Base-by-base conservation (phyloP, 2,329 filamentous ascomycete species). In the Venturia oleaginea region DNA sequence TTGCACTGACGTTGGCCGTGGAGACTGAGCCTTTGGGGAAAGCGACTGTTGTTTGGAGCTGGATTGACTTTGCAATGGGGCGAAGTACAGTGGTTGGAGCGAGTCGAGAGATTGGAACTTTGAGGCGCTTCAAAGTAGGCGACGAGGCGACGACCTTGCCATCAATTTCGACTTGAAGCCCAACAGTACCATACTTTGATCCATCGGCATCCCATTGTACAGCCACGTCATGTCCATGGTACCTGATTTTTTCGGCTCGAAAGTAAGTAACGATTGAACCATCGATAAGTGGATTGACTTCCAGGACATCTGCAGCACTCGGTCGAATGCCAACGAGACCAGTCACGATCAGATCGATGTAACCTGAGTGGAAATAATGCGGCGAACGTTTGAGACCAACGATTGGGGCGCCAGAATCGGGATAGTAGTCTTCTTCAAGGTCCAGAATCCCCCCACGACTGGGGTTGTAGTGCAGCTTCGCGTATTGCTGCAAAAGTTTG, bases 291-390 rank as follows among this genome's bases (percentile, higher is more conserved):
- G 77, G 77, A 64, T 77, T 76, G 22, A 79, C 72, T 63, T 77
- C 76, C 1, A 79, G 70, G 0, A 72, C 68, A 64, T 78, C 71
- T 38, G 77, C 73, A 10, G 72, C 70, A 0, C 72, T 72, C 3
- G 77, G 74, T 0, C 77, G 75, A 40, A 79, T 75, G 0, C 77
- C 77, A 0, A 79, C 74, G 2, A 79, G 70, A 0, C 77, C 77
- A 0, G 75, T 73, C 17, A 79, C 71, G 40, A 79, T 69, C 2
- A 76, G 70, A 64, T 79, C 77, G 32, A 76, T 71, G 66, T 74
- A 79, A 1, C 77, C 76, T 1, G 77, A 79, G 69, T 79, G 77
- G 70, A 79, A 79, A 68, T 79, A 79, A 63, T 79, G 77, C 17
- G 73, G 76, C 2, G 75, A 77, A 7, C 77, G 74, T 37, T 74